Percentiles rank a stretch among this genome's conserved stretches.
Evolutionary conservation across 768 basidiomycete genomes (phyloP).

Genomic region (Hemileccinum rubropunctum): DNA sequence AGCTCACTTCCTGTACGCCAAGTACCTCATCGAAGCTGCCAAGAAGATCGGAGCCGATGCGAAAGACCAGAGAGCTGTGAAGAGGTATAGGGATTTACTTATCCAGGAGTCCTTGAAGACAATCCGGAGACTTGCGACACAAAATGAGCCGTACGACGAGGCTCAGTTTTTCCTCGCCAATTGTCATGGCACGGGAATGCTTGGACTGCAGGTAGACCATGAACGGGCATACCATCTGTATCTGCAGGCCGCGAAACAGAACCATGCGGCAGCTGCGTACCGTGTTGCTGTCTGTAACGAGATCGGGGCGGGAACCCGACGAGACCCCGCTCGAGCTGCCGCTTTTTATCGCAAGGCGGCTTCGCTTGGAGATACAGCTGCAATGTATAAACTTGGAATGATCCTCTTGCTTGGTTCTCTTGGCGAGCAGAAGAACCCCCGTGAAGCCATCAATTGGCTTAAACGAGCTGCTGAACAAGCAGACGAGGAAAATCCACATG

Average conservation of each 20-base stretch:
- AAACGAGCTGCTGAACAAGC: conserved; percentile 95
- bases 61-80: conserved; percentile 77
- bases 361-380: conserved; percentile 92
- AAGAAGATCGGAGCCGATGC: conserved; percentile 78
- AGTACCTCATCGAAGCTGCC: conserved; percentile 97
- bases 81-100: conserved; percentile 87
- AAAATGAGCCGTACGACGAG: conserved; percentile 89
- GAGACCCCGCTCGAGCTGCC: conserved; percentile 84
- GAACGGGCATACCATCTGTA: conserved; percentile 98
- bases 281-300: conserved; percentile 99
- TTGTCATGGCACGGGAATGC: conserved; percentile 91
- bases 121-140: conserved; percentile 87
- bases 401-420: conserved; percentile 84
- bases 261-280: conserved; percentile 92
- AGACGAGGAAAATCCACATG: conserved; percentile 97
- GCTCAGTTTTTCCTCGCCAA: conserved; percentile 99
- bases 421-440: conserved; percentile 78
- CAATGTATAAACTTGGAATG: conserved; percentile 99
- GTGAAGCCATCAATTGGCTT: conserved; percentile 94
- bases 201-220: conserved; percentile 96
- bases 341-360: conserved; percentile 97
- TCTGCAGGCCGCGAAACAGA: conserved; percentile 95
- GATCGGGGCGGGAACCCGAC: conserved; percentile 92
- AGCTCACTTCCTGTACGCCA: conserved; percentile 96
- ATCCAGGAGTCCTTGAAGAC: conserved; percentile 89